Evolutionary conservation across 1,284 basidiomycete genomes (phyloP).

Genomic region (Ganoderma resinaceum): DNA sequence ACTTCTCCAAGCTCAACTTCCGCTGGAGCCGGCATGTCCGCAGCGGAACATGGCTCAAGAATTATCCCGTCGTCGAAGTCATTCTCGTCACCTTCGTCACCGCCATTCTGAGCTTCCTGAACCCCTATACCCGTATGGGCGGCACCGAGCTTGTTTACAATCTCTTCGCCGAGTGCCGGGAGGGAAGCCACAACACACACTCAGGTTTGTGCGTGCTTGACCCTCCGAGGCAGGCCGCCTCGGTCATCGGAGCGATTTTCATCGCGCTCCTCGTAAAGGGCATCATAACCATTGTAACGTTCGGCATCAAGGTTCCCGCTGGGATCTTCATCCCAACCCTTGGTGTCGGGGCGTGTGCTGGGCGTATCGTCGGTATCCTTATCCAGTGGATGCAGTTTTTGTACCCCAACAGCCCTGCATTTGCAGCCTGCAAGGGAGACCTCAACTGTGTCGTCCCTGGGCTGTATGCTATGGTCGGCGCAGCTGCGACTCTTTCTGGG

Average conservation of each 20-base stretch:
- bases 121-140: conserved; percentile 92
- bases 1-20: conserved; percentile 92
- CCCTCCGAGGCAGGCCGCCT: conserved; percentile 70
- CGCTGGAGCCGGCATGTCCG: conserved; percentile 88
- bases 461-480: conserved; percentile 92
- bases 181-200: conserved; percentile 60
- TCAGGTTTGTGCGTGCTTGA: conserved; percentile 77
- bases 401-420: conserved; percentile 69
- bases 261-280: conserved; percentile 86
- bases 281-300: conserved; percentile 88
- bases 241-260: conserved; percentile 72
- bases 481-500: conserved; percentile 87
- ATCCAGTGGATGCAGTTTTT: conserved; percentile 83
- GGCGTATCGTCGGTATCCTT: conserved; percentile 85
- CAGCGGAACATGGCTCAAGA: conserved; percentile 80
- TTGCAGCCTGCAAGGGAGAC: conserved; percentile 71
- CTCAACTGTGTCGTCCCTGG: conserved; percentile 82
- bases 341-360: conserved; percentile 96
- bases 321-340: conserved; percentile 98
- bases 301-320: conserved; percentile 93
- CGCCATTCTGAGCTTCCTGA: conserved; percentile 83
- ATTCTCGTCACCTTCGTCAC: conserved; percentile 81
- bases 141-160: conserved; percentile 95
- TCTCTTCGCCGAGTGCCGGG: conserved; percentile 87
- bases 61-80: conserved; percentile 88